phyloP scores from a whole-genome alignment of 2,329 filamentous ascomycete genomes.

The Xylaria sp. region DNA sequence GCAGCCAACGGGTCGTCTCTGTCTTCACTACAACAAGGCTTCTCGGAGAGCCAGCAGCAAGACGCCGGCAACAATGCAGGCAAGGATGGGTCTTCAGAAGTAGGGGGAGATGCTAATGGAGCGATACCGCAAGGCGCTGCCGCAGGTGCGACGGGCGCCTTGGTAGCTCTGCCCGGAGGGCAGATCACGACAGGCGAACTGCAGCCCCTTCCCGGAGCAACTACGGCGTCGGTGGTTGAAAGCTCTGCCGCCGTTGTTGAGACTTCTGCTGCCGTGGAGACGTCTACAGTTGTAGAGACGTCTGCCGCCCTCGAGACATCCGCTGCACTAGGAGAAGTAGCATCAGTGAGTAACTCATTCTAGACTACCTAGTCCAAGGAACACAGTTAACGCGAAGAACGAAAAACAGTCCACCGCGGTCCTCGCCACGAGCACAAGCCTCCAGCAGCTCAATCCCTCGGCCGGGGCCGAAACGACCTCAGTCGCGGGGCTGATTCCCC shows the following conservation, averaged over 20 bases:
- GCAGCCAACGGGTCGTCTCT: not conserved
- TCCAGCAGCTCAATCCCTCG: slow-evolving; percentile 10
- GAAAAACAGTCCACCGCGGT: slow-evolving; percentile 10
- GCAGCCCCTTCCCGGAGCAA: slow-evolving; percentile 36
- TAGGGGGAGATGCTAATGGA: not conserved
- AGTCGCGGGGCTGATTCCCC: not conserved
- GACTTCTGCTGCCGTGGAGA: slow-evolving; percentile 9
- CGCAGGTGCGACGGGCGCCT: slow-evolving; percentile 9
- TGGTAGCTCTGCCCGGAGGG: slow-evolving; percentile 38
- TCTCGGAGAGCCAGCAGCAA: slow-evolving; percentile 10
- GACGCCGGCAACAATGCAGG: not conserved
- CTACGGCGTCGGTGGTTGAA: slow-evolving; percentile 13
- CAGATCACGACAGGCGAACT: slow-evolving; percentile 40
- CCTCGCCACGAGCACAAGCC: slow-evolving; percentile 13
- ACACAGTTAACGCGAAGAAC: slow-evolving; percentile 10
- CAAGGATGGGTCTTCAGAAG: not conserved
- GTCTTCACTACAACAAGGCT: not conserved
- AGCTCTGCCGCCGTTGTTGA: slow-evolving; percentile 23
- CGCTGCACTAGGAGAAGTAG: slow-evolving; percentile 19
- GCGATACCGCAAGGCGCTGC: slow-evolving; percentile 1
- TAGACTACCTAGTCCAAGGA: not conserved
- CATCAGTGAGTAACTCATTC: slow-evolving; percentile 8
- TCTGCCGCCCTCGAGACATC: not conserved
- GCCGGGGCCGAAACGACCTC: slow-evolving; percentile 10
- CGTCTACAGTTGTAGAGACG: not conserved